Evolutionary conservation across 306 rosid species (phyloP).

Genomic region (Inga laurina): DNA sequence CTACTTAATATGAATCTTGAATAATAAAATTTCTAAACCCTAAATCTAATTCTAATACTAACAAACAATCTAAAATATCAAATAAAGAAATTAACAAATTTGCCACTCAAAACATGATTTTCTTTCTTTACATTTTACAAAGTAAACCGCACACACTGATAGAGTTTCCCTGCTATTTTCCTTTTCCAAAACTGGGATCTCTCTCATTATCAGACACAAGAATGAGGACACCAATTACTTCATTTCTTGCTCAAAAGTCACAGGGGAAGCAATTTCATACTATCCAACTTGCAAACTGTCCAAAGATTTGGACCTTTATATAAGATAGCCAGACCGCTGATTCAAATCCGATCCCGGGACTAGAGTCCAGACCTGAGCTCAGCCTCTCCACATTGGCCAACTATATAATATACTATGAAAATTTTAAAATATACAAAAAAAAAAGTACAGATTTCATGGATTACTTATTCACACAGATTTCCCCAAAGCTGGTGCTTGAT

Average conservation of each 20-base stretch:
- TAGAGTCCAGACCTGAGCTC: background rate
- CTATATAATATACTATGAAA: background rate
- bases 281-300: background rate
- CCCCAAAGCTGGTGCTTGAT: constrained; percentile 16
- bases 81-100: background rate
- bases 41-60: background rate
- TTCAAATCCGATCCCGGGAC: background rate
- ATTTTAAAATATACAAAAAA: background rate
- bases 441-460: background rate
- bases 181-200: constrained; percentile 12
- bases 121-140: constrained; percentile 1
- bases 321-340: background rate
- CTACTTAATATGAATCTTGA: background rate
- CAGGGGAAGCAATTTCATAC: background rate
- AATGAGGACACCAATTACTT: background rate
- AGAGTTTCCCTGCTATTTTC: background rate
- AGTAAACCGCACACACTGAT: constrained; percentile 5
- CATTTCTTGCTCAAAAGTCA: background rate
- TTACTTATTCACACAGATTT: background rate
- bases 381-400: background rate
- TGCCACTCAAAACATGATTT: background rate
- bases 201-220: background rate
- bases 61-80: background rate
- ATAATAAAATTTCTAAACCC: no score
- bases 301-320: background rate